Base-by-base conservation (phyloP, 768 basidiomycete species). In the Tulasnella sp. region DNA sequence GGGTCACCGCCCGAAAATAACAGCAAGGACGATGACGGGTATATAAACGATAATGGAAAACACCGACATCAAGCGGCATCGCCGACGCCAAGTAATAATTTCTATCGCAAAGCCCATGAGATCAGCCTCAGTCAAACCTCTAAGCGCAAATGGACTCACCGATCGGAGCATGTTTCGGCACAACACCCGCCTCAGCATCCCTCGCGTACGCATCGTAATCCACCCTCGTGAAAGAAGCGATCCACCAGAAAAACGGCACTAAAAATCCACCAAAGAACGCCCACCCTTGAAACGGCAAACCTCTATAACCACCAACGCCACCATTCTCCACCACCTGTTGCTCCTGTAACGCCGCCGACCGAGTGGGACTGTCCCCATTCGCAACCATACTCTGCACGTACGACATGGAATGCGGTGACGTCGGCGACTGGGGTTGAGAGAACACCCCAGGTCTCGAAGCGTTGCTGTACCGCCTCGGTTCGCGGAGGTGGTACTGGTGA, bases 231-330 rank as follows among this genome's bases (percentile, higher is more conserved):
- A 74, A 66, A 19, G 73, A 36, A 34, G 62, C 73, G 36, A 72
- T 42, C 73, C 73, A 74, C 73, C 73, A 74, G n/a, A 72, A 39
- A 26, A 69, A 62, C 16, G 73, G 73, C 26, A 74, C 42, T 16
- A 74, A 16, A 52, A 74, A 74, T 14, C 73, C 73, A 65, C 65
- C n/a, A 52, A 74, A 73, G 72, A 74, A 74, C 39, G 72, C 73
- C 73, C 73, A 74, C 17, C 73, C 73, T 36, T 74, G 73, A 16
- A 67, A 26, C 12, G 73, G 71, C 40, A 72, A n/a, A 62, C 14
- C 22, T 66, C 11, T 40, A 36, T 0, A 26, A 44, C 72, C 62
- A 3, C 26, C 8, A 41, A 4, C 9, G 19, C 32, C 39, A 1
- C 36, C 52, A 22, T 41, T 41, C 67, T 44, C 41, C 64, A 22